Evolutionary conservation across 768 basidiomycete genomes (phyloP).

Genomic region (Sutorius australiensis): DNA sequence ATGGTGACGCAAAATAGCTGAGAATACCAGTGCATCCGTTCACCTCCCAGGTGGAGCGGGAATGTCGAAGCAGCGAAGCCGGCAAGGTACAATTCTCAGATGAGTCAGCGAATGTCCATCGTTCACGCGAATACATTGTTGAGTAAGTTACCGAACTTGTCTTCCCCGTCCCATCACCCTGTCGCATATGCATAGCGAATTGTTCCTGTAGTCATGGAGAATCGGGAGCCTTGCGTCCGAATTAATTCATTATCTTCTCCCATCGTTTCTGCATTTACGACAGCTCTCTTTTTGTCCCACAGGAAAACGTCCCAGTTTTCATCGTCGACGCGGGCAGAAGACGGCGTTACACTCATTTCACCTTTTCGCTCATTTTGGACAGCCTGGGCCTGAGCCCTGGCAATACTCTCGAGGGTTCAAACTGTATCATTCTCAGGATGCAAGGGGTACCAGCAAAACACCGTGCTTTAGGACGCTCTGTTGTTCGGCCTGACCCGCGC

Average conservation of each 20-base stretch:
- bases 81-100: neutral
- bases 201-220: constrained; percentile 23
- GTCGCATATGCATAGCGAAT: neutral
- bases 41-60: constrained; percentile 2
- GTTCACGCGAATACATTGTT: constrained; percentile 2
- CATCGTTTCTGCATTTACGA: neutral
- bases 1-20: neutral
- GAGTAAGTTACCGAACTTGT: constrained; percentile 1
- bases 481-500: constrained; percentile 31
- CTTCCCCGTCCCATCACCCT: constrained; percentile 1
- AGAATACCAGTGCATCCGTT: neutral
- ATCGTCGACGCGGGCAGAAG: constrained; percentile 11
- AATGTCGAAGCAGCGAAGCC: neutral
- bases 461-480: constrained; percentile 9
- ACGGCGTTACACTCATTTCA: constrained; percentile 24
- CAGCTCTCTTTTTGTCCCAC: constrained; percentile 1
- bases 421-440: constrained; percentile 15
- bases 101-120: neutral
- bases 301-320: neutral
- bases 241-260: constrained; percentile 5
- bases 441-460: constrained; percentile 5
- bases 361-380: constrained; percentile 15
- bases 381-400: neutral
- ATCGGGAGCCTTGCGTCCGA: constrained; percentile 7
- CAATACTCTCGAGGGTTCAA: constrained; percentile 1